Base-by-base conservation (phyloP, 2,329 filamentous ascomycete species). In the Colletotrichum chlorophyti region DNA sequence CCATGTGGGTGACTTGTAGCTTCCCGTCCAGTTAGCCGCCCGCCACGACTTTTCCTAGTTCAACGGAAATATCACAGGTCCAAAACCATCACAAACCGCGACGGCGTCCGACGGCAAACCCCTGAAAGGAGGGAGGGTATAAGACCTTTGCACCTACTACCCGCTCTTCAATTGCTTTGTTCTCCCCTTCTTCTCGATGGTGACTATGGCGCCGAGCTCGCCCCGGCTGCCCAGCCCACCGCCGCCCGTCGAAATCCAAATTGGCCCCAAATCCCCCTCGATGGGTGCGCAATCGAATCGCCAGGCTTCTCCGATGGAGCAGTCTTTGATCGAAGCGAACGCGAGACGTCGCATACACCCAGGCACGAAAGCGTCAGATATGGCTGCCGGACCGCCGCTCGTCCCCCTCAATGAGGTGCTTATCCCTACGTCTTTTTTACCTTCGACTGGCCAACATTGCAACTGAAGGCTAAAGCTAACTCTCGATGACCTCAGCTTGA, bases 211-310 rank as follows among this genome's bases (percentile, higher is more conserved):
- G 66, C 89, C 91, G 63, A 94, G 86, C 75, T 97, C 93, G 43
- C 94, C 95, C 63, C 90, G 95, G 71, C 87, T 99, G 48, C 95
- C 95, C 59, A 97, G 93, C 74, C 95, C 95, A 60, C 95, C 95
- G 58, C 95, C 95, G 29, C 89, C 96, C 57, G 92, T 94, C 61
- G 95, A 99, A 76, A 95, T 97, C 65, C 94, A 98, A 77, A 88
- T 96, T 63, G 90, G 87, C 7, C 89, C 90, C 53, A 87, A 87
- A 68, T 95, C 92, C 46, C 91, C 92, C 2, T 83, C 83, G 15
- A 79, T 88, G 63, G 82, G 86, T 46, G 70, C 70, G 37, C 68
- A 75, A 23, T 78, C 77, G 74, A 88, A 70, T 70, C 84, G 67
- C 74, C 84, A 77, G 79, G 83, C 74, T 65, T 84, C 81, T 71